Conservation (phyloP, 2,329 filamentous ascomycete species). For the Fusarium neocosmosporiellum region DNA sequence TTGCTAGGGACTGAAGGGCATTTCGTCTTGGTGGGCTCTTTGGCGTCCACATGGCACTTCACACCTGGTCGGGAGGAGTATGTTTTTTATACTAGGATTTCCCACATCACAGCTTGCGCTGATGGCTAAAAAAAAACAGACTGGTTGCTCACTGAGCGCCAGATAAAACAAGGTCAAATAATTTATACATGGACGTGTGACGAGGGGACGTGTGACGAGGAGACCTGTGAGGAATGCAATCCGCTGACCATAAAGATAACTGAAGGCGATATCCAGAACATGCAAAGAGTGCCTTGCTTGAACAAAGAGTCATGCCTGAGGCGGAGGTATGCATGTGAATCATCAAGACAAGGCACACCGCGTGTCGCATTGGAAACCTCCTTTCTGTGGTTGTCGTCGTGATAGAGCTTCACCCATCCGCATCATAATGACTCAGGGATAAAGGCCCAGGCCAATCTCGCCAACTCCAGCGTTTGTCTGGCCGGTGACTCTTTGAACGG, state of each 20-base stretch:
- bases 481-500: conserved; percentile 28
- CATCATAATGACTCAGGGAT: conserved; percentile 15
- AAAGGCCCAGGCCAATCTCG: conserved; percentile 11
- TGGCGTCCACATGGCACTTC: background rate
- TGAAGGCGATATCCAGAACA: background rate
- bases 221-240: background rate
- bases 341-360: background rate
- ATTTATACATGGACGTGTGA: background rate
- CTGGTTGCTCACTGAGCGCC: background rate
- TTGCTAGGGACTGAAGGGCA: background rate
- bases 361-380: background rate
- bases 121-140: background rate
- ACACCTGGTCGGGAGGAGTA: conserved; percentile 1
- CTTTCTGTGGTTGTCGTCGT: background rate
- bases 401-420: background rate
- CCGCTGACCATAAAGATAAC: background rate
- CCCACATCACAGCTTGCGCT: background rate
- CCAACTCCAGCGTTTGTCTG: conserved; percentile 3
- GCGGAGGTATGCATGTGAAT: background rate
- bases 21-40: background rate
- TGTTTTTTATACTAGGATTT: background rate
- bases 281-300: background rate
- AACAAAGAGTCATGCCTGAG: background rate
- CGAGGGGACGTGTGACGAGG: background rate
- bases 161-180: background rate